A percentile compares a stretch with the other conserved stretches of the same genome.
phyloP scores from a whole-genome alignment of 1,284 basidiomycete genomes.

The Quambalaria eucalypti region DNA sequence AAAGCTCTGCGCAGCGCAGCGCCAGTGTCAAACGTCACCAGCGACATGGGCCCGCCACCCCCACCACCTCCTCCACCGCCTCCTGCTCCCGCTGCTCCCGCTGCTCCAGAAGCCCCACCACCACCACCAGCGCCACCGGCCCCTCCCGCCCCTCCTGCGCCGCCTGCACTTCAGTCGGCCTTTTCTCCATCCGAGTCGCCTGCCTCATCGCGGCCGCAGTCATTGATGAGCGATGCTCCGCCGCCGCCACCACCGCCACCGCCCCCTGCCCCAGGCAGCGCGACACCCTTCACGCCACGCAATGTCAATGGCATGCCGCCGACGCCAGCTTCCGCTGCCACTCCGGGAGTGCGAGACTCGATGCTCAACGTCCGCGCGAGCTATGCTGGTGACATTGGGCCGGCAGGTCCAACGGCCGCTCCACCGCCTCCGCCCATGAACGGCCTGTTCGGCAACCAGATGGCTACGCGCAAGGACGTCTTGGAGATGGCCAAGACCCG shows the following conservation, averaged over 20 bases:
- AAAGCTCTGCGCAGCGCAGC: constrained; percentile 1
- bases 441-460: constrained; percentile 20
- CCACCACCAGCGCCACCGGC: constrained; percentile 47
- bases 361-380: constrained; percentile 41
- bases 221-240: constrained; percentile 21
- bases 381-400: constrained; percentile 21
- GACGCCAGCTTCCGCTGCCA: constrained; percentile 4
- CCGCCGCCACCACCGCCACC: constrained; percentile 51
- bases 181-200: not conserved
- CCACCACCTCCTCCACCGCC: constrained; percentile 29
- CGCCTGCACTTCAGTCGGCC: constrained; percentile 26
- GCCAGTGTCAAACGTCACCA: not conserved
- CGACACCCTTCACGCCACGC: constrained; percentile 2
- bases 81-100: constrained; percentile 19
- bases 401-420: constrained; percentile 33
- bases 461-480: constrained; percentile 63
- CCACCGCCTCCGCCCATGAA: constrained; percentile 58
- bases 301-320: not conserved
- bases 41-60: constrained; percentile 18
- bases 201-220: not conserved
- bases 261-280: constrained; percentile 20
- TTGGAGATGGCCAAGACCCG: constrained; percentile 72
- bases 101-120: constrained; percentile 51
- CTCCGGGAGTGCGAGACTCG: constrained; percentile 25
- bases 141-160: constrained; percentile 49